Percentiles rank a stretch among this genome's conserved stretches.
These are phyloP conservation scores for Desmodesmus armatus DNA, from an alignment of 139 green algal genomes.

Conservation along the genomic window DNA sequence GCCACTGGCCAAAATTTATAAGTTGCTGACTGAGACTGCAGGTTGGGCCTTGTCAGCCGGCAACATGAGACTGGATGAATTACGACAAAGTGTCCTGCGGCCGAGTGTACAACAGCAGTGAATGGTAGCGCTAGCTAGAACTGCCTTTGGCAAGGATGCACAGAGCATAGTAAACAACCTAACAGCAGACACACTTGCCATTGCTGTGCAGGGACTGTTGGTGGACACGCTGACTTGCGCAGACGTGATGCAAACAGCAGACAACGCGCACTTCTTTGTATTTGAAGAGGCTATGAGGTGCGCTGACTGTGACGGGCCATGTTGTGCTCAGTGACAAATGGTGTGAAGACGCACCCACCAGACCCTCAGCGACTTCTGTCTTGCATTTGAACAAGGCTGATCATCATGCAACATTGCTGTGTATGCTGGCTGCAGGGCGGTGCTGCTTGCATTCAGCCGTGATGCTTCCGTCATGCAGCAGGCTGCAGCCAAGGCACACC, in stretches of 20 bases:
- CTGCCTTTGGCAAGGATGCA: too few relatives aligned
- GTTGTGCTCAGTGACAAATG: neutral
- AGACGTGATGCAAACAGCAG: slow-evolving; percentile 52
- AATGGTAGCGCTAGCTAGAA: too few relatives aligned
- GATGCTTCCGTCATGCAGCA: slow-evolving; percentile 9
- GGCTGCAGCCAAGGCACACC: slow-evolving; percentile 11
- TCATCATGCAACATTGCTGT: neutral
- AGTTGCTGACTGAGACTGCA: too few relatives aligned
- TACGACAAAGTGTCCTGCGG: too few relatives aligned
- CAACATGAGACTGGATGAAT: too few relatives aligned
- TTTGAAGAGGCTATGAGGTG: slow-evolving; percentile 73
- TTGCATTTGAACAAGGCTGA: neutral
- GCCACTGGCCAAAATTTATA: slow-evolving; percentile 34
- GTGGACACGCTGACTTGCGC: slow-evolving; percentile 56
- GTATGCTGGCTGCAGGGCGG: slow-evolving; percentile 6
- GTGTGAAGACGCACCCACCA: too few relatives aligned
- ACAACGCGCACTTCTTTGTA: slow-evolving; percentile 70
- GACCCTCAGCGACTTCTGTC: too few relatives aligned
- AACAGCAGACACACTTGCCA: neutral
- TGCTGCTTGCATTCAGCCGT: slow-evolving; percentile 38
- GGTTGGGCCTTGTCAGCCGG: too few relatives aligned
- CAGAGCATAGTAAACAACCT: neutral
- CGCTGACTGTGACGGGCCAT: neutral
- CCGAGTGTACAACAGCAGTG: too few relatives aligned
- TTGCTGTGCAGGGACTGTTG: slow-evolving; percentile 54